These are phyloP conservation scores for Dactylis glomerata DNA, from an alignment of 176 grass and related monocot genomes.

Conservation along the genomic window DNA sequence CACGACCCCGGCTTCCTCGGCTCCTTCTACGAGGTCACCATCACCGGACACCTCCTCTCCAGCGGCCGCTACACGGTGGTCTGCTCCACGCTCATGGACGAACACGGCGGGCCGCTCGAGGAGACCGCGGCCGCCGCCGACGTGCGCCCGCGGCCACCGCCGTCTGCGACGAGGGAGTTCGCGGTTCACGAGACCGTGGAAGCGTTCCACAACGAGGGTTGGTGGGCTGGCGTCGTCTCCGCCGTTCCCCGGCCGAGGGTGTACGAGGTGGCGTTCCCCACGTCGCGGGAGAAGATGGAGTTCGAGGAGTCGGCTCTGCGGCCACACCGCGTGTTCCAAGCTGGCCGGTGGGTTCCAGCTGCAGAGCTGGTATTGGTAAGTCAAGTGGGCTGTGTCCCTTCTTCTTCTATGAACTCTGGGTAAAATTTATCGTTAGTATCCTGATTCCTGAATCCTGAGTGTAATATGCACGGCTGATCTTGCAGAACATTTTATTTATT, in stretches of 20 bases:
- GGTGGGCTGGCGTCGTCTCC: constrained; percentile 7
- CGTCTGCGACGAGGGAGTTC: neutral
- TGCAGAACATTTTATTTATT: neutral
- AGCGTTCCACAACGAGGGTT: neutral
- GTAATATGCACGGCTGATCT: neutral
- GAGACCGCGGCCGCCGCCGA: neutral
- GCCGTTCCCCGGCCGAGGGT: neutral
- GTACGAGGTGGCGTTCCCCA: constrained; percentile 59
- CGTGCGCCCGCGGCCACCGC: neutral
- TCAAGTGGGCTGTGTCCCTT: neutral
- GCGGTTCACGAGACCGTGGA: neutral
- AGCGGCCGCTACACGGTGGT: constrained; percentile 15
- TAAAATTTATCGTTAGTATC: neutral
- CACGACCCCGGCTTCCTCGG: neutral
- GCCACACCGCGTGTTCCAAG: constrained; percentile 30
- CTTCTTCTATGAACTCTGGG: neutral
- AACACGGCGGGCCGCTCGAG: neutral
- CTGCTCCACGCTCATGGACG: neutral
- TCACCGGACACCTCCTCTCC: neutral
- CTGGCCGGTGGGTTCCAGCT: constrained; percentile 30
- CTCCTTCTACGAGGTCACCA: neutral
- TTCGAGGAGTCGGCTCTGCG: constrained; percentile 40
- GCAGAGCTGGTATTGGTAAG: neutral
- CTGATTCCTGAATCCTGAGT: neutral
- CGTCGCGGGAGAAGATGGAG: constrained; percentile 47